Evolutionary conservation across 345 rosid genomes (phyloP), one percentile per base, ranked within the genome.

Genomic region (Euphorbia tirucalli): DNA sequence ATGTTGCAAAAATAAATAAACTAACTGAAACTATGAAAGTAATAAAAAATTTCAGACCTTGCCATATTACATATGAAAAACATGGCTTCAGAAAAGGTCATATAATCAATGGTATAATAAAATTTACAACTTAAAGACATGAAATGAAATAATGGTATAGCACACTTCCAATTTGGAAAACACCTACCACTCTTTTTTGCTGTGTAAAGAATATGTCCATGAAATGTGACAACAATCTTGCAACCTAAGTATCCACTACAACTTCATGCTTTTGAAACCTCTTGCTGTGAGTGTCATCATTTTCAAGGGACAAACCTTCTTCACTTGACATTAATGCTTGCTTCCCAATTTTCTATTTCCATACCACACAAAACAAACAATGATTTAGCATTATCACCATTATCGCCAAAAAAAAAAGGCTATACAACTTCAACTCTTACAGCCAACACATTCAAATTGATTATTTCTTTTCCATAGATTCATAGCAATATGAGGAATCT

Each of bases 331-430:
- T 7, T 35, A 35, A 35, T 35, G 49, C 52, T 16, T 73, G 64
- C 11, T 24, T 49, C 37, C 71, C 69, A 18, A 41, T 55, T 77
- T 75, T 81, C 89, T 85, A 81, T 70, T 64, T 37, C 25, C 19
- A 52, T 59, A 35, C 15, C 44, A 60, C 1, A 5, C 39, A 43
- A 27, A 1, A 28, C 44, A 18, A 32, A 24, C 16, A 24, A 37
- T 24, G 9, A 25, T 2, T 43, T 21, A 19, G 39, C n/a, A n/a
- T 37, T 65, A 22, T 44, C 2, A 1, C 18, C 18, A 46, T 46
- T 35, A 35, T 7, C 39, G 39, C 39, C 7, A 3, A 41, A 7
- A 41, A 57, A 24, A 52, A 57, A 22, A 24, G n/a, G 16, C 57
- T 35, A 35, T 35, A 35, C 39, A 35, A n/a, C 21, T n/a, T 7